Conservation (phyloP, 768 basidiomycete species). For the Lactarius akahatsu region DNA sequence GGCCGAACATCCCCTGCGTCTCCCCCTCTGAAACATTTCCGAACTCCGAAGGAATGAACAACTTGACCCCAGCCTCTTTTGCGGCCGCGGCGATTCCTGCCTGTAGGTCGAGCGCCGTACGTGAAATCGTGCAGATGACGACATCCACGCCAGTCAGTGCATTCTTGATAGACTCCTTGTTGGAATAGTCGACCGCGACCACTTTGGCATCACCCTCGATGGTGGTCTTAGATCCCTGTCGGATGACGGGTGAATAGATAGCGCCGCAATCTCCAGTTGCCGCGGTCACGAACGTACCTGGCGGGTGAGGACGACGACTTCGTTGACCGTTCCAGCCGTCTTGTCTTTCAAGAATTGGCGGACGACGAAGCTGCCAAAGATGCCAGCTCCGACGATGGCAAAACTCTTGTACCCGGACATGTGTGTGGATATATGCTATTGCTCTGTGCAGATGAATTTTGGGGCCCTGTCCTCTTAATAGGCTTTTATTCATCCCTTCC, state of each 20-base stretch:
- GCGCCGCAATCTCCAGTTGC: background rate
- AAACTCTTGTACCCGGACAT: conserved; percentile 27
- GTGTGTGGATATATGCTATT: background rate
- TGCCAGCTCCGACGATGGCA: conserved; percentile 27
- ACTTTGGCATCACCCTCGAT: conserved; percentile 14
- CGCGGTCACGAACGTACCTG: conserved; percentile 5
- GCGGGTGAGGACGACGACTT: conserved; percentile 26
- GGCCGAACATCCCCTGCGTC: conserved; percentile 14
- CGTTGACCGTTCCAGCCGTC: conserved; percentile 13
- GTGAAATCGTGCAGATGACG: conserved; percentile 22
- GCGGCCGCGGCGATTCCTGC: conserved; percentile 17
- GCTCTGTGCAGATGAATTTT: background rate
- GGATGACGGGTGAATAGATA: background rate
- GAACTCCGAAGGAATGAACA: conserved; percentile 26
- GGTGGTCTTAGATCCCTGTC: conserved; percentile 33
- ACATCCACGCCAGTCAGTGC: conserved; percentile 20
- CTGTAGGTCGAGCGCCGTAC: conserved; percentile 2
- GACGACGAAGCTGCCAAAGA: conserved; percentile 23
- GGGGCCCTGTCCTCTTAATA: background rate
- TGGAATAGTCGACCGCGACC: conserved; percentile 21
- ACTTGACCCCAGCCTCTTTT: conserved; percentile 17
- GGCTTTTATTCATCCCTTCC: no score
- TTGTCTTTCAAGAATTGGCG: conserved; percentile 20
- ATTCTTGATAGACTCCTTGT: conserved; percentile 11
- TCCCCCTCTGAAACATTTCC: conserved; percentile 19